These are phyloP conservation scores for Dillenia turbinata DNA, from an alignment of 164 flowering plant species.

Conservation along the genomic window DNA sequence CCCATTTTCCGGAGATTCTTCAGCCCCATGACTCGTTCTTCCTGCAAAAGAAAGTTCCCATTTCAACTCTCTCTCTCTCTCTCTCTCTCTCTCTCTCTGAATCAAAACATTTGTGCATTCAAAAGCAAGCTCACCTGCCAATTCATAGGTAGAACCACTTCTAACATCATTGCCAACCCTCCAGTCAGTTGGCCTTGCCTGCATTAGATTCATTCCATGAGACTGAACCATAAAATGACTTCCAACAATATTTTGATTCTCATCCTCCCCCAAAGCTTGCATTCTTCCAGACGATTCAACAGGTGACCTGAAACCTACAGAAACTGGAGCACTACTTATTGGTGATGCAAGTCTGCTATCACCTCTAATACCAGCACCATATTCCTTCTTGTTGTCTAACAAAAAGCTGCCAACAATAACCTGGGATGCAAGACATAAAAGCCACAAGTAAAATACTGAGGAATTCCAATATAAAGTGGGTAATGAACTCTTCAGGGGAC, in stretches of 20 bases:
- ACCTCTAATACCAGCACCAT: constrained; percentile 22
- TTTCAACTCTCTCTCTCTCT: background rate
- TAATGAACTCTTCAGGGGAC: too few species aligned
- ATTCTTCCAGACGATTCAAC: constrained; percentile 41
- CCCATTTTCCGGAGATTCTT: constrained; percentile 59
- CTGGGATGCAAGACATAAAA: constrained; percentile 19
- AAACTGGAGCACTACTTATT: constrained; percentile 29
- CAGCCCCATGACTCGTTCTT: constrained; percentile 30
- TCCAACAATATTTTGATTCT: constrained; percentile 38
- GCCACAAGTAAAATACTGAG: background rate
- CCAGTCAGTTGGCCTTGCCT: constrained; percentile 47
- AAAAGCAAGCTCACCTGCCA: constrained; percentile 23
- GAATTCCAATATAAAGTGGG: background rate
- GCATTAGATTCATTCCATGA: constrained; percentile 31
- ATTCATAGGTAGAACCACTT: constrained; percentile 24
- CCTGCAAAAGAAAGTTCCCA: constrained; percentile 23
- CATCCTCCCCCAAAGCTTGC: constrained; percentile 34
- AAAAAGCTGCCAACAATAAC: constrained; percentile 63
- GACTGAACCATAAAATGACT: constrained; percentile 47
- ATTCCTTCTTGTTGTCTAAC: constrained; percentile 40
- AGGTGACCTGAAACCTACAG: constrained; percentile 43
- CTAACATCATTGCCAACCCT: constrained; percentile 29
- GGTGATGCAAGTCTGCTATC: constrained; percentile 44
- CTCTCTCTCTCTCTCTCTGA: background rate
- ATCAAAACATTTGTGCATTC: background rate